A percentile compares a stretch with the other conserved stretches of the same genome.
These are phyloP conservation scores for Blastocystis sp. DNA, from an alignment of 352 stramenopile species.

Conservation along the genomic window DNA sequence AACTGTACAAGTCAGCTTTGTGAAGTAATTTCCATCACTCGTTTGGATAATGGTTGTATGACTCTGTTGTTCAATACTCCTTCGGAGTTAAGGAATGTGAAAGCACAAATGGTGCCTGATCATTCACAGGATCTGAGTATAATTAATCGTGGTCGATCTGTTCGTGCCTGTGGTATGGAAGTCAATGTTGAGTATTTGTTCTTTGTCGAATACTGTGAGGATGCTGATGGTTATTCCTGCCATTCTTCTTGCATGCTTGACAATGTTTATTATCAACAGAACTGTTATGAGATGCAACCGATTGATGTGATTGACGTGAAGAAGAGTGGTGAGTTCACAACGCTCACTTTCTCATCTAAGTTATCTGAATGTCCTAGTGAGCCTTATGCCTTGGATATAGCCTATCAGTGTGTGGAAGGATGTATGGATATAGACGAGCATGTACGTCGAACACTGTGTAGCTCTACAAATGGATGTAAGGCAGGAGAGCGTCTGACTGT, in stretches of 20 bases:
- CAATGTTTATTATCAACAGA: conserved; percentile 42
- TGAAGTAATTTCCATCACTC: not conserved
- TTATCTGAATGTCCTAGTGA: not conserved
- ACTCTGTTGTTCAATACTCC: not conserved
- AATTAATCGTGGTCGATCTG: not conserved
- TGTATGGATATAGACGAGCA: not conserved
- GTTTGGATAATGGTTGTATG: not conserved
- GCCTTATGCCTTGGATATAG: not conserved
- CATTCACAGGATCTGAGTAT: not conserved
- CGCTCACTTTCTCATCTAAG: not conserved
- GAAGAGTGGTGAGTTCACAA: not conserved
- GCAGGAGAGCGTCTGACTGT: not conserved
- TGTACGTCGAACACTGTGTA: not conserved
- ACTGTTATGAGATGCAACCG: not conserved
- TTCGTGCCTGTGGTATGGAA: conserved; percentile 7
- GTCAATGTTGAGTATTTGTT: conserved; percentile 17
- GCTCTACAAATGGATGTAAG: not conserved
- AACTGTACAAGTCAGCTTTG: not conserved
- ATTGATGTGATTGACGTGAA: not conserved
- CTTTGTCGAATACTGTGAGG: conserved; percentile 28
- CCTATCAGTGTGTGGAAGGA: not conserved
- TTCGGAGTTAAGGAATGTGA: not conserved
- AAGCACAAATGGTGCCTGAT: not conserved
- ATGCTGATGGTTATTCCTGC: no score
- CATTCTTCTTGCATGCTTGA: not conserved